phyloP scores from a whole-genome alignment of 345 rosid species.

The Populus deltoides region DNA sequence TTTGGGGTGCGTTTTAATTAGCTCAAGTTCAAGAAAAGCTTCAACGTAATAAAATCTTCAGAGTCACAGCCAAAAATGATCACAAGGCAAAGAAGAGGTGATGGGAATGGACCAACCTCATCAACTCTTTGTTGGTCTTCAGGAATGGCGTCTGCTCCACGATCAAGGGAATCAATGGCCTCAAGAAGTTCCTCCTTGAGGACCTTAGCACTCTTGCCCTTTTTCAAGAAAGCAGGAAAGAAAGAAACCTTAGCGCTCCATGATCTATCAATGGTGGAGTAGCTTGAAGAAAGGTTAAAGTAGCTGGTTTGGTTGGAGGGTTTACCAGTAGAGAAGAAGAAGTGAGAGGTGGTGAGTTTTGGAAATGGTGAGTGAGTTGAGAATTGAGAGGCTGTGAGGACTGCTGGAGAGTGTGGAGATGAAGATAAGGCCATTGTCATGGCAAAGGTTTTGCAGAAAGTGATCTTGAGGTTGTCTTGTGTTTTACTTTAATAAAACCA shows the following conservation, averaged over 20 bases:
- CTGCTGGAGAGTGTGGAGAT: background rate
- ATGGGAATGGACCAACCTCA: constrained; percentile 38
- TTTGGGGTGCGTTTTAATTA: too few species aligned
- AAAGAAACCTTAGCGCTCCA: constrained; percentile 64
- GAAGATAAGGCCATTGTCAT: constrained; percentile 36
- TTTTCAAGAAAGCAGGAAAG: constrained; percentile 72
- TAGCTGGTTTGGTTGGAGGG: constrained; percentile 19
- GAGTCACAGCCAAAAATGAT: too few species aligned
- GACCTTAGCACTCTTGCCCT: constrained; percentile 50
- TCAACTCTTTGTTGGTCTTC: constrained; percentile 76
- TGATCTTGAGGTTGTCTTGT: background rate
- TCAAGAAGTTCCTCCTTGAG: constrained; percentile 73
- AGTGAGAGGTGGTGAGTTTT: constrained; percentile 9
- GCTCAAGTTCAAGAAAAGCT: background rate
- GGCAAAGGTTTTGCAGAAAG: background rate
- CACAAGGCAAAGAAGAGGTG: background rate
- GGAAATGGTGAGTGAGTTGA: constrained; percentile 15
- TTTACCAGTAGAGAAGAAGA: constrained; percentile 17
- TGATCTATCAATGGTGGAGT: constrained; percentile 21
- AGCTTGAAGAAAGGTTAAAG: constrained; percentile 13
- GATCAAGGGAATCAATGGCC: constrained; percentile 65
- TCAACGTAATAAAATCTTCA: too few species aligned
- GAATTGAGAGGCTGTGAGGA: constrained; percentile 9
- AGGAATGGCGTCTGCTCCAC: constrained; percentile 74
- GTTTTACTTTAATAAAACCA: background rate